Evolutionary conservation across 768 basidiomycete species (phyloP).

Genomic region (Mycena amicta): DNA sequence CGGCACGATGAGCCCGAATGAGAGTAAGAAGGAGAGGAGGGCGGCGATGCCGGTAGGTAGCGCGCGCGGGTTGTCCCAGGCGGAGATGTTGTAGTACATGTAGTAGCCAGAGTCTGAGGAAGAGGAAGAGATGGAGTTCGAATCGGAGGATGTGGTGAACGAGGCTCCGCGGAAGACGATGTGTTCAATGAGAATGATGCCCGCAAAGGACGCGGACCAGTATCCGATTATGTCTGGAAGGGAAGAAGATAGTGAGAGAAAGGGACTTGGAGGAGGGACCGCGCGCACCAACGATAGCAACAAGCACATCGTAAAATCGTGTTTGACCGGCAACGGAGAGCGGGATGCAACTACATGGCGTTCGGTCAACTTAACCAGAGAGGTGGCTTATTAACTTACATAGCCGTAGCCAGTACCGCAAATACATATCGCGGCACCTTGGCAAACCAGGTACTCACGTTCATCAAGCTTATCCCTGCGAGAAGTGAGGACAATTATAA

Average conservation of each 20-base stretch:
- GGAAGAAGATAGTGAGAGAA: neutral
- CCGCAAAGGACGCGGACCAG: conserved; percentile 59
- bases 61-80: conserved; percentile 55
- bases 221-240: conserved; percentile 51
- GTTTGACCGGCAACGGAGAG: conserved; percentile 70
- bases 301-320: conserved; percentile 64
- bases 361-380: neutral
- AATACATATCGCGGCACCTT: conserved; percentile 71
- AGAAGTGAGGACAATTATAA: neutral
- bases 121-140: no score
- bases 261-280: neutral
- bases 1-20: conserved; percentile 61
- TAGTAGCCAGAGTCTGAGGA: neutral
- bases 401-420: conserved; percentile 62
- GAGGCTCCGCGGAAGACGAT: conserved; percentile 57
- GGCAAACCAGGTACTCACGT: conserved; percentile 55
- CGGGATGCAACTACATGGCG: conserved; percentile 58
- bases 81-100: conserved; percentile 46
- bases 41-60: conserved; percentile 71
- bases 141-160: conserved; percentile 27
- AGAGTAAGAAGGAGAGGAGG: conserved; percentile 47
- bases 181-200: conserved; percentile 68
- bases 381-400: no score
- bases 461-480: conserved; percentile 66
- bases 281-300: conserved; percentile 51